Percentiles rank a stretch among this genome's conserved stretches.
Evolutionary conservation across 257 asterid genomes (phyloP).

Genomic region (Salvia hispanica): DNA sequence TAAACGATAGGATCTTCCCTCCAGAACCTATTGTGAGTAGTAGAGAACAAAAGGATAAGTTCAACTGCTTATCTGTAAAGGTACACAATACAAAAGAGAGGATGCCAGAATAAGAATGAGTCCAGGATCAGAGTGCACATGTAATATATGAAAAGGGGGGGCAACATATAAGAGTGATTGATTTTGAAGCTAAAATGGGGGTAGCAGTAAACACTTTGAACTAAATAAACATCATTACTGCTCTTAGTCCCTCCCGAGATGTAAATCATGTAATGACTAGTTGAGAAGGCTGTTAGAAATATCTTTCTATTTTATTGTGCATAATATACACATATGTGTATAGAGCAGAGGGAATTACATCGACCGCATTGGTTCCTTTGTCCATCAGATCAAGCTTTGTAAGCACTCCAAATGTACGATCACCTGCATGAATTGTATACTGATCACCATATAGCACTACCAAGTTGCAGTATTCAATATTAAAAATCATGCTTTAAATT

Average conservation of each 20-base stretch:
- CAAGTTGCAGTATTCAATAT: too few relatives aligned
- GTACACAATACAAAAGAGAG: neutral
- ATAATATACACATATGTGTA: neutral
- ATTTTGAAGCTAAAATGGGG: neutral
- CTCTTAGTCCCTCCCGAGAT: neutral
- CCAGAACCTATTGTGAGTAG: slow-evolving; percentile 66
- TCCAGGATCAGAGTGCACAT: neutral
- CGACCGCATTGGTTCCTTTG: slow-evolving; percentile 92
- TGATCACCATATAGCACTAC: slow-evolving; percentile 32
- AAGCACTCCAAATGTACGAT: slow-evolving; percentile 94
- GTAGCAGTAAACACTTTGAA: neutral
- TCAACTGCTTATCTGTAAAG: neutral
- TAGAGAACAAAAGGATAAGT: slow-evolving; percentile 16
- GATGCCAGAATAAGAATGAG: neutral
- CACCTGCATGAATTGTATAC: slow-evolving; percentile 61
- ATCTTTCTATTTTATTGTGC: neutral
- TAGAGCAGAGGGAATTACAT: slow-evolving; percentile 43
- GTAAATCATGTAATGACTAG: too few relatives aligned
- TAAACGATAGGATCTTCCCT: slow-evolving; percentile 89
- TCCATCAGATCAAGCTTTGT: slow-evolving; percentile 98
- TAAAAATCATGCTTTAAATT: slow-evolving; percentile 2
- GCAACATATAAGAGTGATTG: slow-evolving; percentile 12
- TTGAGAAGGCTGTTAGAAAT: too few relatives aligned
- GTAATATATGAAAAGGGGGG: neutral
- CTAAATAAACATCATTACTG: neutral